These are phyloP conservation scores for Aspergillus aculeatinus DNA, from an alignment of 2,329 filamentous ascomycete genomes.

Conservation along the genomic window DNA sequence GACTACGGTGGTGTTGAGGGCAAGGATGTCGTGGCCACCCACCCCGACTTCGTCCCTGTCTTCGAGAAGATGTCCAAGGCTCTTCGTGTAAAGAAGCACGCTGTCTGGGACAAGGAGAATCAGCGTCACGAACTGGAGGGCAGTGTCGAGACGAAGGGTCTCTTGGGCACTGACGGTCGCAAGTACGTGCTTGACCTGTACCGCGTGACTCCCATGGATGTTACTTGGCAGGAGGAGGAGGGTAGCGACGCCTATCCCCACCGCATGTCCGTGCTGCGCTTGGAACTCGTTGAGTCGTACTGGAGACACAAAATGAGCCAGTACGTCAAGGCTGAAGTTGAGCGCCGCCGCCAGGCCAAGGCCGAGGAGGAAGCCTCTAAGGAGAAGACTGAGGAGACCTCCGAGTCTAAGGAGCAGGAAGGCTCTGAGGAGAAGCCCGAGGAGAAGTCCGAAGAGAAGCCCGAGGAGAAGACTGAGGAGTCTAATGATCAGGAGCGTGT, in stretches of 20 bases:
- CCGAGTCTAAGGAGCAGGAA: conserved; percentile 42
- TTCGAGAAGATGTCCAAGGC: conserved; percentile 91
- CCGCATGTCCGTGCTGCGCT: conserved; percentile 89
- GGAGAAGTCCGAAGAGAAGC: conserved; percentile 41
- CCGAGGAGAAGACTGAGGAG: conserved; percentile 45
- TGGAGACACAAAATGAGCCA: conserved; percentile 83
- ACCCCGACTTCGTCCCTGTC: conserved; percentile 77
- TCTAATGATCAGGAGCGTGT: conserved; percentile 62
- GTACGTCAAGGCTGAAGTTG: conserved; percentile 78
- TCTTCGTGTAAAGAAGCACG: conserved; percentile 87
- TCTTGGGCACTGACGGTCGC: conserved; percentile 93
- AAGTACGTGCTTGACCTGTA: conserved; percentile 98
- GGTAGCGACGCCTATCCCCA: conserved; percentile 73
- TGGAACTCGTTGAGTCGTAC: conserved; percentile 85
- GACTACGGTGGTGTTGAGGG: conserved; percentile 98
- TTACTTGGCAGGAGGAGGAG: conserved; percentile 81
- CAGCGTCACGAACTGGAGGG: conserved; percentile 88
- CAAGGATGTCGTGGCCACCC: conserved; percentile 88
- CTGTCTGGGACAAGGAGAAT: conserved; percentile 96
- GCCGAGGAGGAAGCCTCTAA: conserved; percentile 39
- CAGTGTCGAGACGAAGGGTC: conserved; percentile 95
- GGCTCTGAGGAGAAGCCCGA: conserved; percentile 41
- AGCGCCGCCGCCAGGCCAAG: conserved; percentile 55
- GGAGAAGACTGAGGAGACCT: conserved; percentile 36
- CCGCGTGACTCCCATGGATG: conserved; percentile 87